phyloP scores from a whole-genome alignment of 2,329 filamentous ascomycete species.

The Magnaporthiopsis incrustans region DNA sequence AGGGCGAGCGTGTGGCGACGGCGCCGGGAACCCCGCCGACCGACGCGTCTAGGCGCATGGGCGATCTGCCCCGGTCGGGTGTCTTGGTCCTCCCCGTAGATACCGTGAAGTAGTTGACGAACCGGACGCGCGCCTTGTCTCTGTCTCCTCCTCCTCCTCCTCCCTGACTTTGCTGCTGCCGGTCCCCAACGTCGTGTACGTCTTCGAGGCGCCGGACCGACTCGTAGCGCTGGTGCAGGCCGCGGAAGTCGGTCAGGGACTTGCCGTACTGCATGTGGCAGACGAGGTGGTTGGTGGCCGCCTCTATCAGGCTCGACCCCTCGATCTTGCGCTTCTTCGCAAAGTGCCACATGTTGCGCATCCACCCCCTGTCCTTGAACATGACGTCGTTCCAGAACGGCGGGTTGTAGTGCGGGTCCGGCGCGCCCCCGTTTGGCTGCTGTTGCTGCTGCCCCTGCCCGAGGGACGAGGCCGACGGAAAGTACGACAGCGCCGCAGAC shows the following conservation, averaged over 20 bases:
- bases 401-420: slow-evolving; percentile 65
- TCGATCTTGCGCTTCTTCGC: slow-evolving; percentile 70
- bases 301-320: slow-evolving; percentile 49
- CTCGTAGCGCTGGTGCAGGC: slow-evolving; percentile 62
- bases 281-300: slow-evolving; percentile 64
- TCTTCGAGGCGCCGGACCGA: slow-evolving; percentile 65
- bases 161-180: not conserved
- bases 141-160: slow-evolving; percentile 16
- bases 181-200: slow-evolving; percentile 43
- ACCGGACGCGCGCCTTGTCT: slow-evolving; percentile 54
- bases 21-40: slow-evolving; percentile 1
- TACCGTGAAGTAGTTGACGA: slow-evolving; percentile 87
- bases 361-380: slow-evolving; percentile 60
- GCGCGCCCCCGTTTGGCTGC: slow-evolving; percentile 9
- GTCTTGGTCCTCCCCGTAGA: slow-evolving; percentile 64
- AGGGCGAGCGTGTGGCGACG: slow-evolving; percentile 4
- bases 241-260: slow-evolving; percentile 67
- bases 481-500: slow-evolving; percentile 8
- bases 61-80: slow-evolving; percentile 21
- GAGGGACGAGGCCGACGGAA: not conserved
- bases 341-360: slow-evolving; percentile 65
- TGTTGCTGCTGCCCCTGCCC: not conserved
- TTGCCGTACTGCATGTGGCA: slow-evolving; percentile 80
- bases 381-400: slow-evolving; percentile 67
- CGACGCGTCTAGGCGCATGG: slow-evolving; percentile 6